Evolutionary conservation across 2,329 filamentous ascomycete genomes (phyloP).

Genomic region (Fusarium solani-melongenae): DNA sequence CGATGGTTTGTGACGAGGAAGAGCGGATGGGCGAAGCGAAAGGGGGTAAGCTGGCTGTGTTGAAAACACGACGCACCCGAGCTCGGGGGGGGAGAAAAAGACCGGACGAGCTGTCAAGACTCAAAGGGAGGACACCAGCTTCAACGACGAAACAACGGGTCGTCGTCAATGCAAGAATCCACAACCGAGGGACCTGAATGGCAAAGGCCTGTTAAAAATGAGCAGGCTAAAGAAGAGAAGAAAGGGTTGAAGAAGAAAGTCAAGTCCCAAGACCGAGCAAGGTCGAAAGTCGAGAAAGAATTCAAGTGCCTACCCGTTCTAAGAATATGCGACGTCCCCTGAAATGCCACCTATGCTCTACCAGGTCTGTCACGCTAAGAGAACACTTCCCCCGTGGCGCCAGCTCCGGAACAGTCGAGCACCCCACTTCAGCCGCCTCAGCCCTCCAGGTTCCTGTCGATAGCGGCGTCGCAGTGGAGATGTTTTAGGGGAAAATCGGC

Average conservation of each 20-base stretch:
- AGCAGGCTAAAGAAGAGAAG: conserved; percentile 34
- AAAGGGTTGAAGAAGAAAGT: conserved; percentile 37
- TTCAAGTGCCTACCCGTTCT: conserved; percentile 32
- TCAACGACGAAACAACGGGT: conserved; percentile 34
- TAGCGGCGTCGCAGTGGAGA: conserved; percentile 30
- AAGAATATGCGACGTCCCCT: conserved; percentile 43
- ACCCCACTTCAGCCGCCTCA: conserved; percentile 37
- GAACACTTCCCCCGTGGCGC: background rate
- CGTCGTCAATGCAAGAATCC: conserved; percentile 40
- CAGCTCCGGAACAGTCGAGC: conserved; percentile 32
- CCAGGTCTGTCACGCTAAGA: conserved; percentile 23
- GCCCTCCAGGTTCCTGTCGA: conserved; percentile 31
- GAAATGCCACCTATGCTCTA: conserved; percentile 48
- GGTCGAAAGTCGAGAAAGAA: conserved; percentile 31
- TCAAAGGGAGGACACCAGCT: conserved; percentile 44
- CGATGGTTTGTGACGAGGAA: conserved; percentile 12
- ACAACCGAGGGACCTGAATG: conserved; percentile 27
- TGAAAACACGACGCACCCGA: conserved; percentile 29
- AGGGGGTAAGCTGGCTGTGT: conserved; percentile 20
- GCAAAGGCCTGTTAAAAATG: conserved; percentile 29
- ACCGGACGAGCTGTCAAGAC: conserved; percentile 52
- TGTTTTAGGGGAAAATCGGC: conserved; percentile 40
- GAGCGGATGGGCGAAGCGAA: conserved; percentile 25
- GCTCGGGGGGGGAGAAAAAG: conserved; percentile 37
- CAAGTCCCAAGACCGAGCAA: conserved; percentile 29